phyloP scores from a whole-genome alignment of 352 stramenopile species.

The Pythium rishiriense region DNA sequence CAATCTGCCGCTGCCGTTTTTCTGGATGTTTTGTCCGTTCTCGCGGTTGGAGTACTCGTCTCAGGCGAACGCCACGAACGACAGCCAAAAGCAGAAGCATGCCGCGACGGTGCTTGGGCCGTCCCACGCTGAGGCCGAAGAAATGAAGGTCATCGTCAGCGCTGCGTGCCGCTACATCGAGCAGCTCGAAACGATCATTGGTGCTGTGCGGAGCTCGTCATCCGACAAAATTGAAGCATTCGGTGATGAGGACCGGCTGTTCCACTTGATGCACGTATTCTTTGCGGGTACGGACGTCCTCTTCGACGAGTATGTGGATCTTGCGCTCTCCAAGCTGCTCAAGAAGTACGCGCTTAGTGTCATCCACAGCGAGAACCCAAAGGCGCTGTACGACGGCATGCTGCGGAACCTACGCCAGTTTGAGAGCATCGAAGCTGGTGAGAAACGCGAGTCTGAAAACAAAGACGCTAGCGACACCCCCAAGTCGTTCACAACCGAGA shows the following conservation, averaged over 20 bases:
- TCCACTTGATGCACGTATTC: conserved; percentile 73
- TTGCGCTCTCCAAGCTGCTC: conserved; percentile 50
- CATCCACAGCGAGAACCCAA: conserved; percentile 14
- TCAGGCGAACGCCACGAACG: conserved; percentile 18
- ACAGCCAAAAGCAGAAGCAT: conserved; percentile 13
- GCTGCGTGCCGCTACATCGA: conserved; percentile 66
- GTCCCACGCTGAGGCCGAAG: conserved; percentile 50
- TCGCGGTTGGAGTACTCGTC: conserved; percentile 64
- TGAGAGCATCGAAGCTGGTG: conserved; percentile 36
- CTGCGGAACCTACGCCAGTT: conserved; percentile 51
- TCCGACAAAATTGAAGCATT: conserved; percentile 15
- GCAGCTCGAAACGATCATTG: conserved; percentile 40
- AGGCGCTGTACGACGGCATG: conserved; percentile 45
- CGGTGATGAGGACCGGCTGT: conserved; percentile 65
- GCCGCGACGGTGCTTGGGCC: conserved; percentile 24
- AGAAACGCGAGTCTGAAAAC: conserved; percentile 8
- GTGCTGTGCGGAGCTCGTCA: conserved; percentile 22
- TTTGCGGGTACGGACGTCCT: conserved; percentile 72
- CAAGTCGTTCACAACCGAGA: conserved; percentile 45
- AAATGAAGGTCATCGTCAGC: conserved; percentile 77
- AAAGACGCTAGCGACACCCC: conserved; percentile 11
- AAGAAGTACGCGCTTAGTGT: conserved; percentile 38
- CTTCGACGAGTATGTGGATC: conserved; percentile 65
- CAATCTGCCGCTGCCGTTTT: conserved; percentile 62
- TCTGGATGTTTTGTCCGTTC: conserved; percentile 73